Evolutionary conservation across 176 grass and related monocot genomes (phyloP), one percentile per base, ranked within the genome.

Genomic region (Metroxylon sagu): DNA sequence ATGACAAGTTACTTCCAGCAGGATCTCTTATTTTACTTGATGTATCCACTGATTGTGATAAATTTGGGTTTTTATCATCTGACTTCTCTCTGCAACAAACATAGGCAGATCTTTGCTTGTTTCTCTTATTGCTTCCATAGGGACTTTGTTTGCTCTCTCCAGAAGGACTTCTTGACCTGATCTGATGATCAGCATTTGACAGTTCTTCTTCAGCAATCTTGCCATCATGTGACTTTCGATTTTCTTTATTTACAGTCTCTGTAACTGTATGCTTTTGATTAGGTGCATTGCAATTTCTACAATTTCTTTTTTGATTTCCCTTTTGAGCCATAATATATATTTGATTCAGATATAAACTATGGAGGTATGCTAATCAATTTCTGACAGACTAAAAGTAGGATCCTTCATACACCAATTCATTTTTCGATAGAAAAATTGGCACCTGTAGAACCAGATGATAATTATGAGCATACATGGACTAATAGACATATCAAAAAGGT

Each of bases 231-330:
- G 73, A 72, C 69, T 82, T 77, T 70, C 55, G 64, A 49, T 76
- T 61, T 73, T 89, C 79, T 52, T 60, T 71, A 51, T 56, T 56
- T 50, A 62, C 17, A 59, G 28, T 19, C 52, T 53, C 57, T 26
- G 68, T 31, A 85, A 56, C 49, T 76, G 60, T 29, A 55, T 50
- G 80, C 64, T 88, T 80, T 17, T n/a, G 55, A 16, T 79, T 81
- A 73, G 79, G 43, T 52, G 65, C 59, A 77, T 60, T 61, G 25
- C 59, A 65, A 67, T 82, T 77, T 8, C 52, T 51, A 21, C 48
- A 82, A 79, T 79, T 85, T 68, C 81, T 92, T 61, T 77, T 80
- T 73, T 98, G 93, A 26, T 74, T 76, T 71, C 87, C 93, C 79
- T 83, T 88, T 49, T 82, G 83, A 76, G 81, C 81, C 93, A 98